Evolutionary conservation across 2,329 filamentous ascomycete genomes (phyloP), one percentile per base, ranked within the genome.

Genomic region (Verticillium alfalfae): DNA sequence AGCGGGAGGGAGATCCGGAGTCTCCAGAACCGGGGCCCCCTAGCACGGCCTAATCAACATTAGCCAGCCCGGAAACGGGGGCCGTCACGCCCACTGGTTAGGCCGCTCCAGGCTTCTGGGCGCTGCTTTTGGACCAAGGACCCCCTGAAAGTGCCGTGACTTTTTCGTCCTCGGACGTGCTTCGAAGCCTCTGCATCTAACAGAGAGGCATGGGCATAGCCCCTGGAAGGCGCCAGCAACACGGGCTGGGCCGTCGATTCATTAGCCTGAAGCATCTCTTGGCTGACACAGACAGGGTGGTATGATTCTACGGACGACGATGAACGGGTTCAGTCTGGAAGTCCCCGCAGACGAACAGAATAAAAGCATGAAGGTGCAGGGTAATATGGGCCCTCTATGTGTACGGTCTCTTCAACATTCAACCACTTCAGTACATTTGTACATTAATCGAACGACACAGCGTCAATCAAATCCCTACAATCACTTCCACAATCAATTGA

Each of bases 191-290:
- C n/a, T 36, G 26, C 26, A 31, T 31, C 26, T 41, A 15, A 10
- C 57, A 49, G 38, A n/a, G 57, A 34, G 39, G 57, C 57, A 58
- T 39, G 18, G 39, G 57, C 57, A 58, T 39, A 49, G 57, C 57
- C 41, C 34, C 36, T 34, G 18, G 36, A 57, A 36, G n/a, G 34
- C 55, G 55, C 45, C 38, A 22, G 22, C 38, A 52, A 34, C 22
- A 18, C 56, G 22, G 36, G 26, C 37, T 58, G 38, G 56, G 56
- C 38, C 56, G n/a, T 5, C 26, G 26, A 26, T 16, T 41, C 22
- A 26, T n/a, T 37, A 58, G 31, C 26, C 57, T 15, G 26, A 38
- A 31, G 56, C 38, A 34, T 13, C 15, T 36, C 38, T 9, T 15
- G 2, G 9, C 13, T 16, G 10, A 26, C 12, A 16, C 36, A 31